Base-by-base conservation (phyloP, 2,329 filamentous ascomycete genomes). In the Coccinonectria pachysandricola region DNA sequence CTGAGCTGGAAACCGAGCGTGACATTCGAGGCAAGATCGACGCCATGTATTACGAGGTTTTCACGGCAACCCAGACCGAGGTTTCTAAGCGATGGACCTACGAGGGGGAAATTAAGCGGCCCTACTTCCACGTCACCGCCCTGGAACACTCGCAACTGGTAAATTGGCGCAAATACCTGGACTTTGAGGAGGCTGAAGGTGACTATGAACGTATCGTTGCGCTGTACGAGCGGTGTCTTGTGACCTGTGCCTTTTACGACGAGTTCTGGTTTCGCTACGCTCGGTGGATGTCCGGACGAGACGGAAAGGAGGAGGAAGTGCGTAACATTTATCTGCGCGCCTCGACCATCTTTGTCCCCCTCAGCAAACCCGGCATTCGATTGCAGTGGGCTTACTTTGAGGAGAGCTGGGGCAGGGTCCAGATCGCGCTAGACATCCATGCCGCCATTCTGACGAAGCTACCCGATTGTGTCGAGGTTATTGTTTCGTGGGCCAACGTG, bases 261-360 rank as follows among this genome's bases (percentile, higher is more conserved):
- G 88, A 96, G 50, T 93, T 96, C 55, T 98, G 91, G 91, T 75
- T 93, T 46, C 80, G 91, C n/a, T 98, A 94, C 55, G 84, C 81
- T 10, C 70, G 88, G 20, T 98, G 91, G 91, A 93, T 95, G 82
- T 68, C 71, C 32, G 75, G 75, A 0, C 83, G 93, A 49, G 59
- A 73, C 2, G 75, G 68, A 41, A 94, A 92, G 53, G 76, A 86
- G 23, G 84, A 95, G 50, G 87, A 95, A 49, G 79, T 88, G 5
- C 79, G 91, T 31, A 87, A 84, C 53, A 91, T 96, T 37, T 96
- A 92, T 50, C 76, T 88, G 51, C 76, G 86, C 30, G 91, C 88
- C 7, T 78, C 81, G 39, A 86, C 75, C 26, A 59, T 93, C 27
- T 95, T 80, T 50, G 84, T 93, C 1, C 86, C 88, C 4, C 79